These are phyloP conservation scores for Rubroshorea leprosula DNA, from an alignment of 345 rosid genomes.

Conservation along the genomic window DNA sequence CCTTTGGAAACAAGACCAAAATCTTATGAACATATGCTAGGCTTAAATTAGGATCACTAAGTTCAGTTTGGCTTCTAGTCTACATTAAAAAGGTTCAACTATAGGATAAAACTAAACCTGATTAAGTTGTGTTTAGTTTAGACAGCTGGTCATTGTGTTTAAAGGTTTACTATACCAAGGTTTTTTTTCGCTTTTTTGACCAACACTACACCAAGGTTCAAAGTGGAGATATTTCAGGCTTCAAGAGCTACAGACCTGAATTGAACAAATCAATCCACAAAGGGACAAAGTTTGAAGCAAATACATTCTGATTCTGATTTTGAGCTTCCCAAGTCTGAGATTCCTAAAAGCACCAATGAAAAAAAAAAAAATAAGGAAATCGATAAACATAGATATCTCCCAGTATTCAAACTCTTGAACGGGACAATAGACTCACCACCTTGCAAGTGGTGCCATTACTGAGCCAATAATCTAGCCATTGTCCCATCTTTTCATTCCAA, in stretches of 20 bases:
- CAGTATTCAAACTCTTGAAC: not conserved
- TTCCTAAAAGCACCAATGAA: slow-evolving; percentile 29
- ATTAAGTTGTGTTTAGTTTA: no score
- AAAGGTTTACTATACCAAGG: no score
- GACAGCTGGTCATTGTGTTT: no score
- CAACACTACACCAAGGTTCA: not conserved
- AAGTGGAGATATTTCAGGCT: not conserved
- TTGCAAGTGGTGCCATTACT: slow-evolving; percentile 15
- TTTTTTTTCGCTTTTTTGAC: no score
- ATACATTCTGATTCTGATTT: slow-evolving; percentile 55
- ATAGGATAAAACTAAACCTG: no score
- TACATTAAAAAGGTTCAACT: no score
- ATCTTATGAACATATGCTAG: no score
- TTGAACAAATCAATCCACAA: slow-evolving; percentile 67
- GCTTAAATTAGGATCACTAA: no score
- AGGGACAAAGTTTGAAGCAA: slow-evolving; percentile 83
- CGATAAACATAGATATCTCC: not conserved
- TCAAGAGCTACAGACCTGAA: slow-evolving; percentile 46
- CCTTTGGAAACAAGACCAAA: no score
- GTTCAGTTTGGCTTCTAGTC: no score
- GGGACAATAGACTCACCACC: slow-evolving; percentile 13
- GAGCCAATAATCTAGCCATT: slow-evolving; percentile 91
- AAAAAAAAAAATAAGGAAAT: not conserved
- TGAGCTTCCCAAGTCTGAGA: slow-evolving; percentile 47
- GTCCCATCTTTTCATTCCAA: slow-evolving; percentile 71